Evolutionary conservation across 2,329 filamentous ascomycete species (phyloP).

Genomic region (Exophiala phaeomuriformis): DNA sequence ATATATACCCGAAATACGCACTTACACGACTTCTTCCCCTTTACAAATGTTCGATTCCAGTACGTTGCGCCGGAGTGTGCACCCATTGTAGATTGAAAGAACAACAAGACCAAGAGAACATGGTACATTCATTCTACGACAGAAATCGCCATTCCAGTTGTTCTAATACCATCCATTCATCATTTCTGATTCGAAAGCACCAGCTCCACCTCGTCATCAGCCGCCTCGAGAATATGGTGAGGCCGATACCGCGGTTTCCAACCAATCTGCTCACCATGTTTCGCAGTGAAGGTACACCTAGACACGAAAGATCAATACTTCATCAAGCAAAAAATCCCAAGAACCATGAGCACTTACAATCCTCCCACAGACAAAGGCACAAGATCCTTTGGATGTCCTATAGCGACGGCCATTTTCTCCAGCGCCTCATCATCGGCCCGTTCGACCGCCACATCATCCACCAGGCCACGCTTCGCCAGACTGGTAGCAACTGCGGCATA

Average conservation of each 20-base stretch:
- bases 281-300: conserved; percentile 41
- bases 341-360: conserved; percentile 30
- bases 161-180: neutral
- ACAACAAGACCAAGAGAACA: no score
- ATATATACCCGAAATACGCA: no score
- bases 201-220: conserved; percentile 42
- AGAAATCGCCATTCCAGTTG: neutral
- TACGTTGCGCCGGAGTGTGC: no score
- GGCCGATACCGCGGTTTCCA: conserved; percentile 41
- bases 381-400: conserved; percentile 32
- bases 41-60: no score
- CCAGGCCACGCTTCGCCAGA: conserved; percentile 36
- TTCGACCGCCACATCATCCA: conserved; percentile 35
- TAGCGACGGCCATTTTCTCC: conserved; percentile 37
- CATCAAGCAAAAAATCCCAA: neutral
- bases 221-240: conserved; percentile 42
- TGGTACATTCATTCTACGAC: no score
- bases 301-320: neutral
- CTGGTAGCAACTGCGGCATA: conserved; percentile 42
- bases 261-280: conserved; percentile 38
- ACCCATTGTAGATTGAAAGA: no score
- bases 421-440: conserved; percentile 34
- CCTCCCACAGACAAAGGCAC: conserved; percentile 41
- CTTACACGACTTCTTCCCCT: no score
- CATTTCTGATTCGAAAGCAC: conserved; percentile 30